Evolutionary conservation across 768 basidiomycete species (phyloP), one percentile per base, ranked within the genome.

Genomic region (Austroboletus eburneus): DNA sequence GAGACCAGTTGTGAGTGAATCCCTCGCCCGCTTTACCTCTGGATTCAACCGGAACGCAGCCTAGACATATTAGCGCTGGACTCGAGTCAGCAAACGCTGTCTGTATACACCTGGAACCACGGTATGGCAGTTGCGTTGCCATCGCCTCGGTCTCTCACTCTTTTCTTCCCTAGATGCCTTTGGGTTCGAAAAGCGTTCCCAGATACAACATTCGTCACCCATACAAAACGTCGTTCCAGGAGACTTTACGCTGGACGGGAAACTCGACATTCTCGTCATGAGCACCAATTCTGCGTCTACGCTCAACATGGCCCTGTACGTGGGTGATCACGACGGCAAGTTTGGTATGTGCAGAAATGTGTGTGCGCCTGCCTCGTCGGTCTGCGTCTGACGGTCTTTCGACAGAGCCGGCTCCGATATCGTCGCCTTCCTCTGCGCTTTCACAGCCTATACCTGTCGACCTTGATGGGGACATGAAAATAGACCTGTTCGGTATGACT

Each of bases 161-260:
- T 37, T 51, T 37, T n/a, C n/a, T n/a, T 29, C n/a, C 23, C 7
- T 42, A 91, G 87, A 78, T 32, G 67, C 69, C 14, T 91, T 85
- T 52, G 50, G 58, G 0, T 89, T 82, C 58, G 57, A 71, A 49
- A 71, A 73, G 43, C 70, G 78, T 5, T 63, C 69, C 6, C 66
- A 76, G 7, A 73, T 88, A 55, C 72, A 66, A 42, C 83, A 88
- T 68, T 65, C 77, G 7, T 53, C 63, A 22, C 73, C 71, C 24
- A 73, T 96, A 18, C 69, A 79, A 50, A 96, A 96, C 60, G 83
- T 94, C 42, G 79, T 98, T 9, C 93, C 94, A 0, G 91, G 89
- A 18, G 96, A 99, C 68, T 96, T 87, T 60, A 87, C 93, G 21
- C 87, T 92, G 59, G 87, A 92, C 46, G 96, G 96, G 24, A 84